Conservation (phyloP, 352 stramenopile genomes). For the Albugo candida region DNA sequence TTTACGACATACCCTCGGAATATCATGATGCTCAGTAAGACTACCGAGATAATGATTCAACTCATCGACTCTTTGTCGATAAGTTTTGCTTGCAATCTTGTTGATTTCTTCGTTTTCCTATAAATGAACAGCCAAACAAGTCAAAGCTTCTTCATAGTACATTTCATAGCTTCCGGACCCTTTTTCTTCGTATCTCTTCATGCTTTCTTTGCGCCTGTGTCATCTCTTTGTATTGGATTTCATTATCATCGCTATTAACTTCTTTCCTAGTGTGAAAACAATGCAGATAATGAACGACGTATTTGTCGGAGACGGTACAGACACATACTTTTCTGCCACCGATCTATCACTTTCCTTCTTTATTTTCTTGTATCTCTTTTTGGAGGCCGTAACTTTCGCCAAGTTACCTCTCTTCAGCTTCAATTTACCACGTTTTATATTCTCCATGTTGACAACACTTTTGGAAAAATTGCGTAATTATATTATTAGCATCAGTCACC, state of each 20-base stretch:
- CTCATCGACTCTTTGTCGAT: conserved; percentile 87
- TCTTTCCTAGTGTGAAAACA: background rate
- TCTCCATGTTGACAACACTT: background rate
- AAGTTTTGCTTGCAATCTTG: conserved; percentile 72
- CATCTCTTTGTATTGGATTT: conserved; percentile 22
- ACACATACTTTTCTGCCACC: conserved; percentile 11
- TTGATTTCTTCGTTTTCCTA: conserved; percentile 77
- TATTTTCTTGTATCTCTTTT: conserved; percentile 33
- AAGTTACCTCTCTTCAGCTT: background rate
- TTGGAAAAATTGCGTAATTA: no score
- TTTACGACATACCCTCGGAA: conserved; percentile 73
- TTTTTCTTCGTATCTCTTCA: conserved; percentile 57
- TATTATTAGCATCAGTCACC: no score
- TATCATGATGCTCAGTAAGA: conserved; percentile 96
- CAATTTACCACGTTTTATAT: background rate
- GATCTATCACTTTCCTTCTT: conserved; percentile 27
- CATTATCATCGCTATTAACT: conserved; percentile 9
- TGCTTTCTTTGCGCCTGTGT: conserved; percentile 62
- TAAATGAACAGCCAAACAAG: background rate
- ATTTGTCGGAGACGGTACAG: background rate
- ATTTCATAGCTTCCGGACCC: conserved; percentile 17
- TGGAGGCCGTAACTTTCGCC: conserved; percentile 34
- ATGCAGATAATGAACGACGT: background rate
- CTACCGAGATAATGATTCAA: conserved; percentile 91
- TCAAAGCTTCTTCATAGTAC: background rate